Percentiles rank a stretch among this genome's conserved stretches.
Conservation (phyloP, 148 eudicot species). For the Chenopodium formosanum region DNA sequence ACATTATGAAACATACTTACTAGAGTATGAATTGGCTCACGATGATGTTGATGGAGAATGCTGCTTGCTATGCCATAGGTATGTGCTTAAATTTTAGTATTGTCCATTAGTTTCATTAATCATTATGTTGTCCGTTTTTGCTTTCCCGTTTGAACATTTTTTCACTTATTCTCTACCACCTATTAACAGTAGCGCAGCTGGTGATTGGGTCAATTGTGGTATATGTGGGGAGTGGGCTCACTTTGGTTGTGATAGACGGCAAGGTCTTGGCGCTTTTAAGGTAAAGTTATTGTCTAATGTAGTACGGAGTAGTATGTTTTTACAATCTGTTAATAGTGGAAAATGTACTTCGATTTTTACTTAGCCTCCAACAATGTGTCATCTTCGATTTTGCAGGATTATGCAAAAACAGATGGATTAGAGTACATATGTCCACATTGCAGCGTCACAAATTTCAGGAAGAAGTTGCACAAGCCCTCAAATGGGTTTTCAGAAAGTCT, state of each 20-base stretch:
- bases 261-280: conserved; percentile 95
- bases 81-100: background rate
- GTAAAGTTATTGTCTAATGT: conserved; percentile 31
- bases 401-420: conserved; percentile 95
- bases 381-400: conserved; percentile 54
- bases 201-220: conserved; percentile 98
- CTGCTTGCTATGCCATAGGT: conserved; percentile 97
- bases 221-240: conserved; percentile 98
- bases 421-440: conserved; percentile 98
- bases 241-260: conserved; percentile 96
- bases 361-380: background rate
- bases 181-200: conserved; percentile 86
- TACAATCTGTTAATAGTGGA: background rate
- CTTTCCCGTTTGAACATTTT: background rate
- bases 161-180: background rate
- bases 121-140: no score
- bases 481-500: conserved; percentile 65
- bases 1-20: conserved; percentile 89
- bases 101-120: background rate
- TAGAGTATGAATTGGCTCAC: conserved; percentile 93
- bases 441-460: conserved; percentile 81
- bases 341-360: background rate
- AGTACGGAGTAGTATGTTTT: background rate
- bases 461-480: conserved; percentile 67
- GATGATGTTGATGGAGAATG: conserved; percentile 98